Conservation (phyloP, 2,329 filamentous ascomycete species). For the Lecanoromycetidae sp. region DNA sequence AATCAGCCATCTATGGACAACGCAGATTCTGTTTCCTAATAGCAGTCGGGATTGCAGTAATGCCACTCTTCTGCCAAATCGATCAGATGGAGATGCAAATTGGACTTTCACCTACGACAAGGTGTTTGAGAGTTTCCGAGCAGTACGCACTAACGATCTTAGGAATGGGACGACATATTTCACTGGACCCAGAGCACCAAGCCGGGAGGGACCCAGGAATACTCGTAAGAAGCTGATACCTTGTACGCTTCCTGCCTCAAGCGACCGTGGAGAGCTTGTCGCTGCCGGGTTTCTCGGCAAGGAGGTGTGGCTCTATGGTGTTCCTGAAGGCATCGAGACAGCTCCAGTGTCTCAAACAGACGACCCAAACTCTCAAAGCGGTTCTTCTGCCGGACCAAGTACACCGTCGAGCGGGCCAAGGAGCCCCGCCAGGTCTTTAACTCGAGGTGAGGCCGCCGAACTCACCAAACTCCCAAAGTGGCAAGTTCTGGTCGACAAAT, state of each 20-base stretch:
- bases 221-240: conserved; percentile 48
- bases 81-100: conserved; percentile 46
- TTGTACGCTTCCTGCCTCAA: conserved; percentile 56
- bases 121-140: conserved; percentile 64
- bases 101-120: conserved; percentile 72
- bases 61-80: conserved; percentile 50
- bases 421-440: conserved; percentile 17
- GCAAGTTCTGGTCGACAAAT: conserved; percentile 56
- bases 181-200: conserved; percentile 46
- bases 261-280: conserved; percentile 57
- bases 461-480: conserved; percentile 45
- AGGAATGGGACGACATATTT: conserved; percentile 70
- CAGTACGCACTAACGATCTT: conserved; percentile 62
- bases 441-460: conserved; percentile 16
- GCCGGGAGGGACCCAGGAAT: conserved; percentile 5
- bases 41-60: conserved; percentile 69
- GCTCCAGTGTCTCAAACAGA: conserved; percentile 35
- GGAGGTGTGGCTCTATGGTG: conserved; percentile 66
- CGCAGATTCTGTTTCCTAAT: conserved; percentile 72
- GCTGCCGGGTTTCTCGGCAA: conserved; percentile 60
- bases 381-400: conserved; percentile 11
- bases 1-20: conserved; percentile 69
- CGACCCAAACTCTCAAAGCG: conserved; percentile 20
- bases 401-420: conserved; percentile 20
- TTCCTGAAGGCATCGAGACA: conserved; percentile 60